phyloP scores from a whole-genome alignment of 2,329 filamentous ascomycete genomes.

The Sporothrix globosa region DNA sequence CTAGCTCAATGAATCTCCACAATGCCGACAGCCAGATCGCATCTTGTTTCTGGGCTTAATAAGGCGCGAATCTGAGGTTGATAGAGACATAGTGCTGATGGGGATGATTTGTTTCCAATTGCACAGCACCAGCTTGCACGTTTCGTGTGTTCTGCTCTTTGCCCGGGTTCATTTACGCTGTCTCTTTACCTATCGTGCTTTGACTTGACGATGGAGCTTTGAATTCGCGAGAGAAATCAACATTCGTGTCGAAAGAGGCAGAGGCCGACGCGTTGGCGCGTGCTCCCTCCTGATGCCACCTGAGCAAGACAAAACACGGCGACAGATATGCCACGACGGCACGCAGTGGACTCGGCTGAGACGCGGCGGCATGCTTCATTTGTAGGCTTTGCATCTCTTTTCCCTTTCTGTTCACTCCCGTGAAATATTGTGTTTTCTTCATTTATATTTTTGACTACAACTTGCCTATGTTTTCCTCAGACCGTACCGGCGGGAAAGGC shows the following conservation, averaged over 20 bases:
- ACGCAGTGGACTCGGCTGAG: conserved; percentile 8
- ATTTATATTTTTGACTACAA: neutral
- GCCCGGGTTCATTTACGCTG: neutral
- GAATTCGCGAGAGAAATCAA: neutral
- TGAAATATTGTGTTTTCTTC: neutral
- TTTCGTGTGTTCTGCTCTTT: neutral
- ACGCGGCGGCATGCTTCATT: conserved; percentile 26
- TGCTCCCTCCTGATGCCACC: neutral
- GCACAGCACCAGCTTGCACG: neutral
- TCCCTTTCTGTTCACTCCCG: neutral
- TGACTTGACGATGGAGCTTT: neutral
- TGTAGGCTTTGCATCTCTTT: neutral
- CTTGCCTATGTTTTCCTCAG: conserved; percentile 5
- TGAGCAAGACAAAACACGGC: conserved; percentile 24
- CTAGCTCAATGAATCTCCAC: conserved; percentile 23
- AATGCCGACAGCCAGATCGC: conserved; percentile 26
- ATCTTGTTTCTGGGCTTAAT: conserved; percentile 3
- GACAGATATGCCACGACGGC: conserved; percentile 20
- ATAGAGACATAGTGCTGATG: neutral
- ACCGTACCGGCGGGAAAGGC: conserved; percentile 11
- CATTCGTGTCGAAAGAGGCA: neutral
- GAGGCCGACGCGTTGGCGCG: conserved; percentile 2
- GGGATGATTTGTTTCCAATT: conserved; percentile 23
- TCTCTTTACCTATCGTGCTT: conserved; percentile 5
- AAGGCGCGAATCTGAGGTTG: neutral